These are phyloP conservation scores for Bombardia bombarda DNA, from an alignment of 495 filamentous ascomycete genomes.

Conservation along the genomic window DNA sequence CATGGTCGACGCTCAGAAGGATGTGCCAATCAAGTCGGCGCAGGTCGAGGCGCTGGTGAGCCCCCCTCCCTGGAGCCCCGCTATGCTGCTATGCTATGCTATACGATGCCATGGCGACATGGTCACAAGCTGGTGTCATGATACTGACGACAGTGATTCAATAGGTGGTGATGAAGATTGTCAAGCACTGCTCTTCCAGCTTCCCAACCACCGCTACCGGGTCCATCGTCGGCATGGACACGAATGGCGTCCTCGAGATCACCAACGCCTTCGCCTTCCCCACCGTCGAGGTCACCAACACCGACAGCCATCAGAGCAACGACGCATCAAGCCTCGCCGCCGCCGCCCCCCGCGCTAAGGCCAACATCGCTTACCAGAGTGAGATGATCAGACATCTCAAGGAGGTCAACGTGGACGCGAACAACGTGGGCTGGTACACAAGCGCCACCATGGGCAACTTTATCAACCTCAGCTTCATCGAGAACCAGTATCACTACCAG, in stretches of 20 bases:
- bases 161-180: conserved; percentile 93
- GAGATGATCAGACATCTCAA: conserved; percentile 96
- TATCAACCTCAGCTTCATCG: conserved; percentile 86
- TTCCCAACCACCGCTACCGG: conserved; percentile 90
- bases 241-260: conserved; percentile 72
- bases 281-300: conserved; percentile 60
- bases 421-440: conserved; percentile 97
- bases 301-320: conserved; percentile 72
- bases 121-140: neutral
- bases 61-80: conserved; percentile 12
- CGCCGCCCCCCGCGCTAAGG: conserved; percentile 84
- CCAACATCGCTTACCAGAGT: conserved; percentile 79
- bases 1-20: conserved; percentile 44
- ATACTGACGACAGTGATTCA: conserved; percentile 9
- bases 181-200: conserved; percentile 78
- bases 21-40: conserved; percentile 63
- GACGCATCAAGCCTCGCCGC: conserved; percentile 71
- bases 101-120: conserved; percentile 3
- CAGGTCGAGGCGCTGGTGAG: conserved; percentile 78
- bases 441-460: conserved; percentile 99
- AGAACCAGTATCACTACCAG: conserved; percentile 97
- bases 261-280: conserved; percentile 96
- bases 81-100: conserved; percentile 5
- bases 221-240: conserved; percentile 88
- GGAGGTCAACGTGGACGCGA: conserved; percentile 97